Evolutionary conservation across 345 rosid species (phyloP), one percentile per base, ranked within the genome.

Genomic region (Firmiana major): DNA sequence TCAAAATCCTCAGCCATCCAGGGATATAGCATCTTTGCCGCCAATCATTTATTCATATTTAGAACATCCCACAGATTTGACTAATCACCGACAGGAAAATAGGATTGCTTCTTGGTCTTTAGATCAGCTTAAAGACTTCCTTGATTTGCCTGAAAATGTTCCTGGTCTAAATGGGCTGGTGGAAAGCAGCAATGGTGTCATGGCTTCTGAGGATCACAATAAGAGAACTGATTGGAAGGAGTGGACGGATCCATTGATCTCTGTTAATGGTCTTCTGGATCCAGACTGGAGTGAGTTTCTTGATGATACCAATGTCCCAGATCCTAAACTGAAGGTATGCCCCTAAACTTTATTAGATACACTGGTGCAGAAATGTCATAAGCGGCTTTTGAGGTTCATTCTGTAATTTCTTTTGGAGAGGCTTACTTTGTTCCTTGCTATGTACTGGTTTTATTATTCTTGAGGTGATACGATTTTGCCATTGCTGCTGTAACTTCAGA

Each of bases 231-330:
- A 90, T 65, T 91, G 90, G 96, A 85, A 81, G 57, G 91, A 90
- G 64, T 91, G 93, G 94, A 89, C 92, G 0, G 88, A 91, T 83
- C 88, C 84, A 68, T 78, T 89, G 80, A 87, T 91, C 42, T 84
- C 92, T 75, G 89, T 74, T 75, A 92, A 85, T 82, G 93, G 87
- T 83, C 83, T 83, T 45, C 75, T 82, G 26, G 95, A 87, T 24
- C 85, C 90, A 40, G 84, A 89, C 66, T 95, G 98, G 97, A 82
- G 88, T 21, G 93, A 89, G 78, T 55, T 94, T 84, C 88, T 93
- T 75, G 81, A 63, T 65, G 88, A 89, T 75, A 83, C 82, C 74
- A 82, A 84, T 75, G 80, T 48, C 12, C 40, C 76, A 55, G 88
- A 89, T 55, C 78, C 83, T 46, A 84, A 84, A 76, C 75, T 84